Base-by-base conservation (phyloP, 768 basidiomycete species). In the Tubosaeta sp. region DNA sequence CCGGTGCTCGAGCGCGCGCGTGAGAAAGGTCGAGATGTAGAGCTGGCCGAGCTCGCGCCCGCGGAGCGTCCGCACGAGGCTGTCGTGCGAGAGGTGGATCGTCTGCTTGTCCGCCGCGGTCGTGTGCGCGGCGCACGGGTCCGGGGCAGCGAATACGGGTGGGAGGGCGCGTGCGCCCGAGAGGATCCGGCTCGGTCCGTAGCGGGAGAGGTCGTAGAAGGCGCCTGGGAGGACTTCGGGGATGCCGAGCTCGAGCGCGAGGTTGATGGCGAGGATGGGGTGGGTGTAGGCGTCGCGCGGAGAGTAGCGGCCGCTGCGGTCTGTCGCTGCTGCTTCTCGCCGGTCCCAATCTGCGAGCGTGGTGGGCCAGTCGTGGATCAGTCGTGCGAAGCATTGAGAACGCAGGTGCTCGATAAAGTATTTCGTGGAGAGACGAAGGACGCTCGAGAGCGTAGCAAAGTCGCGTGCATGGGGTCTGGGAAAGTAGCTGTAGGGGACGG, bases 331-430 rank as follows among this genome's bases (percentile, higher is more conserved):
- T 22, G 72, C 71, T 58, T 90, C 87, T 21, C 88, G 77, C 18
- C 56, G 59, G 60, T 90, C 87, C 87, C 87, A 90, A 16, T 75
- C 83, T 2, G 65, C 64, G 21, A 90, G 80, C 1, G 83, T 81
- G 5, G 76, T 60, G 1, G 87, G 87, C 82, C 85, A 90, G 63
- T 87, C 85, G 29, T 70, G 63, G 14, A 71, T 66, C 16, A 90
- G 76, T 11, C 81, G 82, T 4, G 68, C 64, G 21, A 90, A 68
- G 57, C 86, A 87, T 35, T 75, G 82, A 38, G 71, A 59, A 0
- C 83, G 81, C 27, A 88, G 80, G 49, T 81, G 77, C 32, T 85
- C 79, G 49, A 87, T 82, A 45, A 89, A 73, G 64, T 90, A 90
- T 67, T 90, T 90, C 27, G 80, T 78, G 1, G 87, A 86, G 2